Base-by-base conservation (phyloP, 768 basidiomycete genomes). In the Leccinellum rugosiceps region DNA sequence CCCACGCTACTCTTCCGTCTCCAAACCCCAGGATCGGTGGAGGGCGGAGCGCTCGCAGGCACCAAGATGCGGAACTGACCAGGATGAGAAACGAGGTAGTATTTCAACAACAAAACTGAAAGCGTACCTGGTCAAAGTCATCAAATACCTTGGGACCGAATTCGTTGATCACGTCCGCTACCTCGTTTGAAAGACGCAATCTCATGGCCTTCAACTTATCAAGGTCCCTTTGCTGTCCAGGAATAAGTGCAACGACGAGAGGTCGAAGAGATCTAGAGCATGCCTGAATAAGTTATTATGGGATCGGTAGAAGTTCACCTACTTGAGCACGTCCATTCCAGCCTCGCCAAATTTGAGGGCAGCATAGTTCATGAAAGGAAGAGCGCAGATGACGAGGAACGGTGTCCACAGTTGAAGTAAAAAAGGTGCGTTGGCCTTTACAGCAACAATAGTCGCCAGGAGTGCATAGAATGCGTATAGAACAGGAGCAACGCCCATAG, bases 341-440 rank as follows among this genome's bases (percentile, higher is more conserved):
- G 95, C 96, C 71, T 98, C 96, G 44, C 96, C 96, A 66, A 98
- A 98, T 72, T 97, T 96, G 52, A 98, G 81, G 6, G 96, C 92
- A 6, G 93, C 92, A 66, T 89, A 92, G 55, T 91, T 94, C 78
- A 96, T 88, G 71, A 92, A 84, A 14, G 96, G 96, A 30, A 98
- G 73, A 2, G 84, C 77, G 19, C 82, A 76, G 56, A 90, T 76
- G 55, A 94, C 86, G 9, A 90, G 67, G 64, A 94, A 80, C 0
- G 96, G 96, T 3, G 92, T 88, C 74, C 80, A 83, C 23, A 92
- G 73, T 59, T 78, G 81, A 80, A 85, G 88, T 58, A 77, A 76
- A 34, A 85, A 58, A 6, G 91, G 80, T 0, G 82, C 80, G 23
- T 83, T 78, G 35, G 87, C 84, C 64, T 83, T 84, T 65, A 86